Evolutionary conservation across 2,329 filamentous ascomycete genomes (phyloP).

Genomic region (Zasmidium citrigriseum): DNA sequence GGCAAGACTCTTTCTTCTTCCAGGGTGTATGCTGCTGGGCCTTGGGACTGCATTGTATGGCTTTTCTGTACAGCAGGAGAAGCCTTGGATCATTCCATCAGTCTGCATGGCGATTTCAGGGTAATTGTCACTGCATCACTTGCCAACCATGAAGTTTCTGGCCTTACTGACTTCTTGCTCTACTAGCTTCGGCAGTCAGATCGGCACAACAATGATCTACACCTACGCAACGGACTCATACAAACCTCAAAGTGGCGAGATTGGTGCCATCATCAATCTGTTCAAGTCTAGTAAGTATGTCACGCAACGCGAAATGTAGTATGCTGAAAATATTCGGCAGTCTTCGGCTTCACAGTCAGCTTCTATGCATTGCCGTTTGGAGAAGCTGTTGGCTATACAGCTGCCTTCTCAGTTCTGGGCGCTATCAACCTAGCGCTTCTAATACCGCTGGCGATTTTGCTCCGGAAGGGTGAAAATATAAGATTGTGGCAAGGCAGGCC

Average conservation of each 20-base stretch:
- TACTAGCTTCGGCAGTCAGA: conserved; percentile 38
- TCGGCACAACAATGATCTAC: conserved; percentile 39
- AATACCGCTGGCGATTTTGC: conserved; percentile 8
- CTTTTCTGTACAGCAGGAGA: conserved; percentile 30
- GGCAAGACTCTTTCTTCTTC: conserved; percentile 36
- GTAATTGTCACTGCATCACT: too few relatives aligned
- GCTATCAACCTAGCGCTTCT: conserved; percentile 13
- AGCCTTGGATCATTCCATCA: conserved; percentile 35
- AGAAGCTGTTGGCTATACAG: conserved; percentile 11
- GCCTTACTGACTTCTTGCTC: conserved; percentile 20
- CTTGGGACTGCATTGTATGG: conserved; percentile 35
- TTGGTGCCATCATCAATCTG: conserved; percentile 37
- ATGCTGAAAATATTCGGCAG: conserved; percentile 5
- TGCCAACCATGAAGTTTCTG: too few relatives aligned
- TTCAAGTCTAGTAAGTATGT: conserved; percentile 9
- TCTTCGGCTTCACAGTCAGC: conserved; percentile 36
- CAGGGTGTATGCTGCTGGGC: conserved; percentile 26
- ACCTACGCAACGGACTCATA: conserved; percentile 41
- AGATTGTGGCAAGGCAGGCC: conserved; percentile 14
- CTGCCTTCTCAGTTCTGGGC: conserved; percentile 11
- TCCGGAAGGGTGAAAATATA: conserved; percentile 8
- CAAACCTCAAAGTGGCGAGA: conserved; percentile 40
- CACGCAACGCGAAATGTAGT: neutral
- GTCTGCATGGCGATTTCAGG: conserved; percentile 35
- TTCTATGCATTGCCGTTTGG: conserved; percentile 33